phyloP scores from a whole-genome alignment of 768 basidiomycete species.

The Boletus rex-veris region DNA sequence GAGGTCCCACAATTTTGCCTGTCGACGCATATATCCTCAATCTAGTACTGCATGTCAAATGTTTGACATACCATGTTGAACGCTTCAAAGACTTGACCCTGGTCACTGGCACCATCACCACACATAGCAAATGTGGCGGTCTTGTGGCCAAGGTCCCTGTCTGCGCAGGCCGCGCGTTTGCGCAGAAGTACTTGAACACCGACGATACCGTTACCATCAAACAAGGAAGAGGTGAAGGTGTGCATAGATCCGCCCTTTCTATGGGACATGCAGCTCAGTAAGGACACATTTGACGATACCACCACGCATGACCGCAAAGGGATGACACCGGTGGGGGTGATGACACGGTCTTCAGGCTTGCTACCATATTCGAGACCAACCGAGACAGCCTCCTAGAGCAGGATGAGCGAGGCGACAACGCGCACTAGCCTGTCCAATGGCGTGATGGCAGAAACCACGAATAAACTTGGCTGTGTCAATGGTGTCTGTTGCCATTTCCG shows the following conservation, averaged over 20 bases:
- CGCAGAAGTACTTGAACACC: slow-evolving; percentile 58
- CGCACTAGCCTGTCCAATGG: slow-evolving; percentile 82
- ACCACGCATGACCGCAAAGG: slow-evolving; percentile 93
- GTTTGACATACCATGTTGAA: slow-evolving; percentile 85
- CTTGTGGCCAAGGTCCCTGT: slow-evolving; percentile 75
- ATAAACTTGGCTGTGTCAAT: slow-evolving; percentile 99
- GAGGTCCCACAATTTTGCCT: slow-evolving; percentile 95
- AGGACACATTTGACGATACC: slow-evolving; percentile 68
- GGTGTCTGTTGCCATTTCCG: slow-evolving; percentile 97
- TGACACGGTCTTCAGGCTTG: slow-evolving; percentile 55
- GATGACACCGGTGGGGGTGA: slow-evolving; percentile 98
- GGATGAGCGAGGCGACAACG: not conserved
- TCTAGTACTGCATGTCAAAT: not conserved
- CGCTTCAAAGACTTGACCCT: slow-evolving; percentile 97
- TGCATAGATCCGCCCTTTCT: slow-evolving; percentile 82
- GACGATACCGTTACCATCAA: slow-evolving; percentile 92
- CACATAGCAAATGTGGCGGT: slow-evolving; percentile 90
- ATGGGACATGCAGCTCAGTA: slow-evolving; percentile 92
- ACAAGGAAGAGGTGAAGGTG: slow-evolving; percentile 84
- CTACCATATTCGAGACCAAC: slow-evolving; percentile 92
- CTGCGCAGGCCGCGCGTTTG: slow-evolving; percentile 55
- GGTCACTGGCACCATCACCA: slow-evolving; percentile 94
- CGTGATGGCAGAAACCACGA: slow-evolving; percentile 97
- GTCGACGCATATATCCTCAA: slow-evolving; percentile 5
- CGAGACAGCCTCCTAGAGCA: slow-evolving; percentile 83